A percentile compares a stretch with the other conserved stretches of the same genome.
Conservation (phyloP, 2,329 filamentous ascomycete genomes). For the Botryosphaeria dothidea region DNA sequence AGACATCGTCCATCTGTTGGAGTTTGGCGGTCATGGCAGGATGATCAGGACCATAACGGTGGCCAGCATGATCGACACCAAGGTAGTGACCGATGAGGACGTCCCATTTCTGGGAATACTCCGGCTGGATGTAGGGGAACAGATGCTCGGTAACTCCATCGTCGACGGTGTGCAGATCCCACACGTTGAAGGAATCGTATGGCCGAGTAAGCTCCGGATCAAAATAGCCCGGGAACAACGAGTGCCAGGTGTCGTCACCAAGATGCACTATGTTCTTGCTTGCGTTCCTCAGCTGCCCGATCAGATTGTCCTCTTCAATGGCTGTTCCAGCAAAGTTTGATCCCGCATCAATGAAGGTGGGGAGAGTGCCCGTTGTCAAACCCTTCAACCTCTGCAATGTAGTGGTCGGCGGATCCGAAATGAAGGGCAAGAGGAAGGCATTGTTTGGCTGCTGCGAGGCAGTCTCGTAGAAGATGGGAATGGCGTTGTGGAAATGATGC, state of each 20-base stretch:
- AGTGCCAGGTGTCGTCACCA: conserved; percentile 97
- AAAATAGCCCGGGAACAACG: conserved; percentile 92
- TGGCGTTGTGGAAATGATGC: conserved; percentile 79
- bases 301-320: conserved; percentile 87
- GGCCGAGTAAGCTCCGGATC: conserved; percentile 80
- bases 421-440: conserved; percentile 90
- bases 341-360: conserved; percentile 90
- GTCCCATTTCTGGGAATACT: conserved; percentile 76
- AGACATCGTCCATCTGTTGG: conserved; percentile 82
- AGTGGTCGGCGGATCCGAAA: conserved; percentile 92
- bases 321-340: conserved; percentile 94
- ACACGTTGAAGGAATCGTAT: conserved; percentile 98
- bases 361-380: conserved; percentile 89
- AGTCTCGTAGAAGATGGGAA: conserved; percentile 84
- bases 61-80: conserved; percentile 94
- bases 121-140: conserved; percentile 72
- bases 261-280: conserved; percentile 84
- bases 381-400: conserved; percentile 92
- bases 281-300: conserved; percentile 63
- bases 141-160: conserved; percentile 92
- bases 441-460: conserved; percentile 73
- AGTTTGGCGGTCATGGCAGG: conserved; percentile 88
- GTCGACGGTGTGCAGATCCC: conserved; percentile 95
- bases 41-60: conserved; percentile 93
- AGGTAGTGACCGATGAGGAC: conserved; percentile 92